Evolutionary conservation across 257 asterid species (phyloP).

Genomic region (Perilla frutescens): DNA sequence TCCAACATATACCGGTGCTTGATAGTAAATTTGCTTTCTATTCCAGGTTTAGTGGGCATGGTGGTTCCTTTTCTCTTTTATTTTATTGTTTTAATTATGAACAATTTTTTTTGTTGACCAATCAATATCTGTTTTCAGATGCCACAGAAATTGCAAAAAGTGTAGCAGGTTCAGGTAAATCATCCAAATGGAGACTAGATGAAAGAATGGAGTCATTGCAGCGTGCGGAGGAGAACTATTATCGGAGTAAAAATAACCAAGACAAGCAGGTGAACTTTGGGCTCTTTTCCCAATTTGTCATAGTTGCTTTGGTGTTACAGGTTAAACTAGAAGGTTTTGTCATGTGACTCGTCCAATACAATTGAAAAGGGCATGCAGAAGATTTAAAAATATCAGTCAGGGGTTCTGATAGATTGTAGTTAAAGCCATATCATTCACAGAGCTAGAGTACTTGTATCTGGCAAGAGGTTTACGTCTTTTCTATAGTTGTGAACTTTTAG

Average conservation of each 20-base stretch:
- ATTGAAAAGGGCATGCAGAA: neutral
- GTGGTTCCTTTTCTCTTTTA: neutral
- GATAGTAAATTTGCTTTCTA: conserved; percentile 11
- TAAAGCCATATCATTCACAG: neutral
- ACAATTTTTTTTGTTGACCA: conserved; percentile 11
- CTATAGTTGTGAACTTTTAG: conserved; percentile 3
- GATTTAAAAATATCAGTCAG: neutral
- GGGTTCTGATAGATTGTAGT: conserved; percentile 6
- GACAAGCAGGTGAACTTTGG: conserved; percentile 58
- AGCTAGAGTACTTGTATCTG: neutral
- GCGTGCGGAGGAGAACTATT: conserved; percentile 83
- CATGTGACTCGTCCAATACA: conserved; percentile 9
- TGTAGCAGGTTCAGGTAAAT: conserved; percentile 46
- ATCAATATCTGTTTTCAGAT: conserved; percentile 51
- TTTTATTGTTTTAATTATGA: neutral
- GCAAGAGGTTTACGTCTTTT: neutral
- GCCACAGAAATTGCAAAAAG: conserved; percentile 53
- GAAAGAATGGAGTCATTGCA: conserved; percentile 71
- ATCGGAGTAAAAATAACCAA: conserved; percentile 50
- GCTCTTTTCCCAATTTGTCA: conserved; percentile 13
- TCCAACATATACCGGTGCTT: neutral
- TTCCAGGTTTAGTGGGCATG: neutral
- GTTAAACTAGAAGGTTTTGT: neutral
- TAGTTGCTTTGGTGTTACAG: conserved; percentile 26
- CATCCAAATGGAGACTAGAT: conserved; percentile 50